These are phyloP conservation scores for Amniculicola lignicola DNA, from an alignment of 495 filamentous ascomycete genomes.

Conservation along the genomic window DNA sequence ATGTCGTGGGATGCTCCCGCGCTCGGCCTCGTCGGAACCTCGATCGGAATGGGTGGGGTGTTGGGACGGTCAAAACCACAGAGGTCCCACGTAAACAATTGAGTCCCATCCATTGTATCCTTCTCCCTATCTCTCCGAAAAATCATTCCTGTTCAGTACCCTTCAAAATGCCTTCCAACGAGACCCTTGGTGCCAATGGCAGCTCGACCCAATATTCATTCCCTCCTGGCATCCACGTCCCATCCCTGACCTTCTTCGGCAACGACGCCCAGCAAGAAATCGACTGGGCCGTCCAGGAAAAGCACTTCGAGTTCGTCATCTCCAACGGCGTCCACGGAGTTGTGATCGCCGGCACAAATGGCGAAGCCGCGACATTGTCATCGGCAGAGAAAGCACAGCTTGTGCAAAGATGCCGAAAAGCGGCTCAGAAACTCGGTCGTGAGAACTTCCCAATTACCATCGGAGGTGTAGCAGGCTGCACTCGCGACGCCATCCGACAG, in stretches of 20 bases:
- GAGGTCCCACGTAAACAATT: background rate
- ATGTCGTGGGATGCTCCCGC: background rate
- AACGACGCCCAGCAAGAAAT: slow-evolving; percentile 45
- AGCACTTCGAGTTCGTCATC: slow-evolving; percentile 76
- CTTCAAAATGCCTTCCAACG: slow-evolving; percentile 23
- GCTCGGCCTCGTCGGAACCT: background rate
- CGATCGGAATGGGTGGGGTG: background rate
- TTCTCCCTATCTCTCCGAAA: background rate
- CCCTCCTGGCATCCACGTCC: slow-evolving; percentile 36
- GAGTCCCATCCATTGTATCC: background rate
- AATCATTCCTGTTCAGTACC: background rate
- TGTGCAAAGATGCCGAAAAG: slow-evolving; percentile 68
- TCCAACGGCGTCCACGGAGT: slow-evolving; percentile 72
- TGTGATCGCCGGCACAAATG: slow-evolving; percentile 85
- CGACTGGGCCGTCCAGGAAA: slow-evolving; percentile 65
- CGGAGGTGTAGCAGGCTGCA: slow-evolving; percentile 76
- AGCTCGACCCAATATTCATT: slow-evolving; percentile 20
- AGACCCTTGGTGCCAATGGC: slow-evolving; percentile 11
- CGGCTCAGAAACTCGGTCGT: slow-evolving; percentile 66
- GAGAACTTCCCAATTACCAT: slow-evolving; percentile 70
- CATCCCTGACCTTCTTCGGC: slow-evolving; percentile 38
- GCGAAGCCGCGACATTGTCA: slow-evolving; percentile 47
- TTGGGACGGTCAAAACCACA: background rate
- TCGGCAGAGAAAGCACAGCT: slow-evolving; percentile 45
- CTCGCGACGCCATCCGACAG: slow-evolving; percentile 77